These are phyloP conservation scores for Helotiales sp. DNA, from an alignment of 2,329 filamentous ascomycete genomes.

Conservation along the genomic window DNA sequence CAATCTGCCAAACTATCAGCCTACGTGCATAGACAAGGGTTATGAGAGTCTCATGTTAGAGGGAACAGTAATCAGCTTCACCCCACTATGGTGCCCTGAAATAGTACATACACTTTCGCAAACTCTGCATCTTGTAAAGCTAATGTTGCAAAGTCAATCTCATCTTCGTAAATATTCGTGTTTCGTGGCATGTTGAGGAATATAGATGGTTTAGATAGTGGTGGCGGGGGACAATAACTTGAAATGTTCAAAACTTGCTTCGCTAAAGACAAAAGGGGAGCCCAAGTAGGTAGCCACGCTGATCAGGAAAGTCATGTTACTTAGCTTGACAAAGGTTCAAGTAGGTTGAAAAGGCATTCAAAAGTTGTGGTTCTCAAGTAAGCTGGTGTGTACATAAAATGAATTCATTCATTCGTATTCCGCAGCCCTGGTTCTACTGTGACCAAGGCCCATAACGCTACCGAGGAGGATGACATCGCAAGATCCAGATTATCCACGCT, in stretches of 20 bases:
- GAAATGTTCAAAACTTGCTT: too few relatives aligned
- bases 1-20: conserved; percentile 39
- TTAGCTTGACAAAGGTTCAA: too few relatives aligned
- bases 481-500: not conserved
- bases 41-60: not conserved
- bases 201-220: not conserved
- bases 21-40: not conserved
- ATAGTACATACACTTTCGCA: conserved; percentile 50
- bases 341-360: too few relatives aligned
- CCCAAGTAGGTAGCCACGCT: too few relatives aligned
- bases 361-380: too few relatives aligned
- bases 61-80: not conserved
- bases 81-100: not conserved
- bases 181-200: conserved; percentile 26
- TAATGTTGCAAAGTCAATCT: conserved; percentile 63
- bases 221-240: too few relatives aligned
- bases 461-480: not conserved
- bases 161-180: conserved; percentile 52
- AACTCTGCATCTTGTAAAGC: conserved; percentile 60
- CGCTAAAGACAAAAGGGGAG: too few relatives aligned
- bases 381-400: too few relatives aligned
- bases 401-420: too few relatives aligned
- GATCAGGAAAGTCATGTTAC: too few relatives aligned
- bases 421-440: not conserved
- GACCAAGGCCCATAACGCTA: not conserved